Evolutionary conservation across 164 flowering plant genomes (phyloP), one percentile per base, ranked within the genome.

Genomic region (Akebia trifoliata): DNA sequence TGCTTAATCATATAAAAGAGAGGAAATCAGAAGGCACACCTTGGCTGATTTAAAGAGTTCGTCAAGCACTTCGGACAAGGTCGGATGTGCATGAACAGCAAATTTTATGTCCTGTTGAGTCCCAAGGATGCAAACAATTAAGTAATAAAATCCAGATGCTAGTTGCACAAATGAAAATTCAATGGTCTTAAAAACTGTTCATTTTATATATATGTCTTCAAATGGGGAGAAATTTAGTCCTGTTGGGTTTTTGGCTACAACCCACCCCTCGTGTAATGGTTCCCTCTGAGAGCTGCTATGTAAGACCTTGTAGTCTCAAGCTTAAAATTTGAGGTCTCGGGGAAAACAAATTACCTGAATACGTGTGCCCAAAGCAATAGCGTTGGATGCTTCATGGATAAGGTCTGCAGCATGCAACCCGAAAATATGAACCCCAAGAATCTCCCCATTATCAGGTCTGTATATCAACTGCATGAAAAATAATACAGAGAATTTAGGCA

Each of bases 371-470:
- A 93, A 54, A 9, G 95, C 96, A 34, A 93, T 90, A 57, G 98
- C 98, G 73, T 93, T 93, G 29, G 98, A 93, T 52, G 98, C 98
- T 76, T 93, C 99, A 62, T 93, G 99, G 63, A 93, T 93, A 63
- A 93, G 99, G 66, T 93, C 99, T 22, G 99, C 99, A 32, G 99
- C 99, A 70, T 93, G 99, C 76, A 93, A 51, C 53, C 99, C 99
- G 70, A 93, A 82, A 22, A 93, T 93, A 63, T 93, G 99, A 43
- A 93, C 99, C 39, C 99, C 99, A 56, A 93, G 90, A 60, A 92
- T 92, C 76, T 89, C 96, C 15, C 98, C 98, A 54, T 67, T 87
- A 72, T 93, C 97, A 7, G 97, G 97, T 81, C 99, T 83, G 80
- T 90, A 93, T 57, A 93, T 93, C 78, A 93, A 62, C 99, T 93